Percentiles rank a stretch among this genome's conserved stretches.
These are phyloP conservation scores for Cercospora sp. DNA, from an alignment of 2,329 filamentous ascomycete genomes.

Conservation along the genomic window DNA sequence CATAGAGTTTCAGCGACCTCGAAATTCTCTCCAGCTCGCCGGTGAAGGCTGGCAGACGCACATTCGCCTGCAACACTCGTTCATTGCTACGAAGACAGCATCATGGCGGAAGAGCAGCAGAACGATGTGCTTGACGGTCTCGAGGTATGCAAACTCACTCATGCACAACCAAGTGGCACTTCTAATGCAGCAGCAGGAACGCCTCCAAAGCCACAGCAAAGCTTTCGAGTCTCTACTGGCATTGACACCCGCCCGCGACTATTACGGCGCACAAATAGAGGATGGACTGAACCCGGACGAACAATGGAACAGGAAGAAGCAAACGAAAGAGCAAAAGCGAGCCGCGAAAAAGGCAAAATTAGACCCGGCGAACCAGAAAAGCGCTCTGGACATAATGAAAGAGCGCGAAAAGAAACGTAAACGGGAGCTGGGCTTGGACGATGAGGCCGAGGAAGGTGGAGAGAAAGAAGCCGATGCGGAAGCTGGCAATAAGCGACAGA, in stretches of 20 bases:
- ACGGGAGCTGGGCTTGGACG: constrained; percentile 61
- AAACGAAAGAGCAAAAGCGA: constrained; percentile 84
- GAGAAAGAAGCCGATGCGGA: constrained; percentile 42
- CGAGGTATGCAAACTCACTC: constrained; percentile 14
- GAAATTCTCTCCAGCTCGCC: constrained; percentile 6
- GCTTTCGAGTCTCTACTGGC: constrained; percentile 86
- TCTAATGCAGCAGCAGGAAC: constrained; percentile 44
- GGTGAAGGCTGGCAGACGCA: not conserved
- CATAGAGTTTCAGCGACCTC: constrained; percentile 9
- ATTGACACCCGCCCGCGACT: constrained; percentile 84
- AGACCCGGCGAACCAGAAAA: constrained; percentile 86
- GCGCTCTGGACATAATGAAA: constrained; percentile 89
- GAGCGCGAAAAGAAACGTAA: constrained; percentile 77
- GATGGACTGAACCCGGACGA: constrained; percentile 75
- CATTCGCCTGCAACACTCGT: not conserved
- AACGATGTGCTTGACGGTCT: constrained; percentile 29
- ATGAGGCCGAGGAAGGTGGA: constrained; percentile 38
- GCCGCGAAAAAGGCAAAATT: constrained; percentile 85
- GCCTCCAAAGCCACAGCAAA: constrained; percentile 61
- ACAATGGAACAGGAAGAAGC: constrained; percentile 94
- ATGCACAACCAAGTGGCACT: no score
- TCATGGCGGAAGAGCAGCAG: constrained; percentile 21
- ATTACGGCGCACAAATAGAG: constrained; percentile 58
- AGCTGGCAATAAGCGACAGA: constrained; percentile 47
- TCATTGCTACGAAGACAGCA: not conserved